phyloP scores from a whole-genome alignment of 257 asterid species.

The Ehretia macrophylla region DNA sequence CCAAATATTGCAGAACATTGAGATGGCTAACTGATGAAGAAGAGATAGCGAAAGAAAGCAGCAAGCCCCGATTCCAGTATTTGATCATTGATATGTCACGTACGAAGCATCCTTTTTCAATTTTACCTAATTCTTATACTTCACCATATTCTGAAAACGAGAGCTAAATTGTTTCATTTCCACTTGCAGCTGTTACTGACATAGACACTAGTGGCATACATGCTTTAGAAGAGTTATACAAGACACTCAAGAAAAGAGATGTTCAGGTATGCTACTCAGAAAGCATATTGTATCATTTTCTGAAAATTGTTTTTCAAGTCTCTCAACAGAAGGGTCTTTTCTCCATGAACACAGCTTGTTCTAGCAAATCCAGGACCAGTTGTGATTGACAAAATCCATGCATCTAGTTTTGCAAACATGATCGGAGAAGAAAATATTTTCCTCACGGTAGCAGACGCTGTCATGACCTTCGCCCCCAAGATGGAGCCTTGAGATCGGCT shows the following conservation, averaged over 20 bases:
- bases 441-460: slow-evolving; percentile 73
- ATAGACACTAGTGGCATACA: slow-evolving; percentile 90
- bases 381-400: slow-evolving; percentile 64
- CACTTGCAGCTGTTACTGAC: slow-evolving; percentile 82
- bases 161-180: no score
- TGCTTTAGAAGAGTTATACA: slow-evolving; percentile 65
- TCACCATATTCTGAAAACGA: not conserved
- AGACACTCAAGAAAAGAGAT: slow-evolving; percentile 49
- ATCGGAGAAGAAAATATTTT: slow-evolving; percentile 70
- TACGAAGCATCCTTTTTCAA: slow-evolving; percentile 10
- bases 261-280: slow-evolving; percentile 33
- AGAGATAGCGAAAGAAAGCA: slow-evolving; percentile 26
- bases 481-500: slow-evolving; percentile 50
- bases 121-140: no score
- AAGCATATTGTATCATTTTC: no score
- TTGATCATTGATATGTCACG: slow-evolving; percentile 75
- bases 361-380: slow-evolving; percentile 73
- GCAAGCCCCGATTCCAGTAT: slow-evolving; percentile 30
- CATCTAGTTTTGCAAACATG: slow-evolving; percentile 34
- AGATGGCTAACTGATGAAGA: slow-evolving; percentile 74
- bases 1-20: slow-evolving; percentile 29
- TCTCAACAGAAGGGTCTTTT: no score
- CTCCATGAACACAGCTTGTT: slow-evolving; percentile 41
- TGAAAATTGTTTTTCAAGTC: no score
- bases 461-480: slow-evolving; percentile 51